A percentile compares a stretch with the other conserved stretches of the same genome.
These are phyloP conservation scores for Cercospora berteroae DNA, from an alignment of 2,329 filamentous ascomycete genomes.

Conservation along the genomic window DNA sequence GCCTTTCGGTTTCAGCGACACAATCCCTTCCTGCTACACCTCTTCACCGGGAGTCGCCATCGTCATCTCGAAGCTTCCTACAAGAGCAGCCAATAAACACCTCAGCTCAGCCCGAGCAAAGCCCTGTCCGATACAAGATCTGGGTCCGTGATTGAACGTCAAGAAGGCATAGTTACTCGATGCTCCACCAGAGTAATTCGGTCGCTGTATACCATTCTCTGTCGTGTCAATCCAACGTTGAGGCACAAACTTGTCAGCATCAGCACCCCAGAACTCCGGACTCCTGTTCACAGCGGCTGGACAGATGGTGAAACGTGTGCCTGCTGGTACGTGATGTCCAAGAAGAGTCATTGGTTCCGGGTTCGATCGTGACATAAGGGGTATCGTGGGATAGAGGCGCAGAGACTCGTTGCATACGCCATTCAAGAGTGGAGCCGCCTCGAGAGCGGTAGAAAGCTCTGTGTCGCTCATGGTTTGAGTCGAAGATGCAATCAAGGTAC, in stretches of 20 bases:
- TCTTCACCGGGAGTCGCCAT: conserved; percentile 28
- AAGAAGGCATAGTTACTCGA: conserved; percentile 50
- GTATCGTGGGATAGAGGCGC: conserved; percentile 49
- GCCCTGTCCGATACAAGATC: conserved; percentile 76
- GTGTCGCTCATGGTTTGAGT: conserved; percentile 26
- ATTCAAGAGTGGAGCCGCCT: conserved; percentile 47
- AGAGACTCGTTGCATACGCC: conserved; percentile 48
- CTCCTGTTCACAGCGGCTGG: conserved; percentile 46
- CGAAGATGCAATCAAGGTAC: conserved; percentile 55
- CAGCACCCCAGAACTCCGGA: conserved; percentile 44
- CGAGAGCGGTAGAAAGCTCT: conserved; percentile 40
- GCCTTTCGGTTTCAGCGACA: conserved; percentile 32
- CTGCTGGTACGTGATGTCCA: conserved; percentile 40
- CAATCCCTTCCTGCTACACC: conserved; percentile 27
- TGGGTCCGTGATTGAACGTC: conserved; percentile 55
- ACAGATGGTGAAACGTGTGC: conserved; percentile 41
- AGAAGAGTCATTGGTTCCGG: conserved; percentile 46
- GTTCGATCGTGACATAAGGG: conserved; percentile 46
- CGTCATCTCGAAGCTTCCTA: conserved; percentile 29
- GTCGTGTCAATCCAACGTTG: conserved; percentile 47
- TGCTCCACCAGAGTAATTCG: conserved; percentile 65
- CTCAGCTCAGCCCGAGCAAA: conserved; percentile 57
- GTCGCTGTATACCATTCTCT: conserved; percentile 28
- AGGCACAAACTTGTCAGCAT: conserved; percentile 44
- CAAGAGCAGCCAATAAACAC: conserved; percentile 32